Conservation (phyloP, 805 yeast genomes). For the Metschnikowia colocasiae region DNA sequence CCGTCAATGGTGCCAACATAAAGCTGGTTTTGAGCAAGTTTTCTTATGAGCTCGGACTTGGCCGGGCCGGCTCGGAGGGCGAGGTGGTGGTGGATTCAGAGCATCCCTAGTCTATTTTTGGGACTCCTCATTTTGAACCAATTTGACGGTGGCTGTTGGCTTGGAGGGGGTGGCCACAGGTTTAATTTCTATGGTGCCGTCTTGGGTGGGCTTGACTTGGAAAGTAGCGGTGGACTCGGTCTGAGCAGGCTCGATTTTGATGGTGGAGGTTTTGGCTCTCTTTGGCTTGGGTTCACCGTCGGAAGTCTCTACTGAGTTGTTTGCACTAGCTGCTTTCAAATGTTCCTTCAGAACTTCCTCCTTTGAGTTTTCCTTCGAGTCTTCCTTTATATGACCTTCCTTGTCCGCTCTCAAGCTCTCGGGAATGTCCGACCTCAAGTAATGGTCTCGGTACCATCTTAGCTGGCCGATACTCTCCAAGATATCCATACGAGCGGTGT, state of each 20-base stretch:
- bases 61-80: neutral
- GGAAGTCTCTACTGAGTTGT: too few relatives aligned
- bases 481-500: slow-evolving; percentile 88
- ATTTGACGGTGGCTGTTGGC: slow-evolving; percentile 1
- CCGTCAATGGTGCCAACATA: slow-evolving; percentile 33
- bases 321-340: too few relatives aligned
- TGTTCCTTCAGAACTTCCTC: neutral
- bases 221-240: neutral
- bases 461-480: slow-evolving; percentile 83
- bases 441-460: slow-evolving; percentile 69
- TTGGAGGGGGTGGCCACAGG: neutral
- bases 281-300: neutral
- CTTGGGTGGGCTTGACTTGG: neutral
- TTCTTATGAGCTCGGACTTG: neutral
- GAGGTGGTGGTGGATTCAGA: slow-evolving; percentile 16
- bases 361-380: neutral
- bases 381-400: neutral
- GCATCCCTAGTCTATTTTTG: slow-evolving; percentile 9
- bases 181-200: neutral
- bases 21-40: slow-evolving; percentile 11
- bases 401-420: neutral
- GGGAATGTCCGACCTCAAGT: slow-evolving; percentile 38
- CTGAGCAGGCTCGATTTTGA: neutral
- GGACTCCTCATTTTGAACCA: neutral
- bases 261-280: neutral